phyloP scores from a whole-genome alignment of 2,329 filamentous ascomycete genomes.

The Colletotrichum gloeosporioides region DNA sequence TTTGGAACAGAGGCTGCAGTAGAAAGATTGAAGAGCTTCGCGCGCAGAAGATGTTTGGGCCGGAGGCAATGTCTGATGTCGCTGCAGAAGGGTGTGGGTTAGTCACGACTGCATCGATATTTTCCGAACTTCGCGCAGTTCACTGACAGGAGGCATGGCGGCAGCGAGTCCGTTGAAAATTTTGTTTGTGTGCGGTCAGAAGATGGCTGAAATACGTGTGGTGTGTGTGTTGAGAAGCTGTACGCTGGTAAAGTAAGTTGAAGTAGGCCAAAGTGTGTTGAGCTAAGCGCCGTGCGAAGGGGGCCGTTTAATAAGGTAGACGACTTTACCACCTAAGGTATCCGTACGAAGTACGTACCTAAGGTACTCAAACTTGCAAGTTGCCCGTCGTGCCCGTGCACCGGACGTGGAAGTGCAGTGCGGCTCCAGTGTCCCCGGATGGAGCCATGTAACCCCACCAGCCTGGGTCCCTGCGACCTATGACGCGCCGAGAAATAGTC shows the following conservation, averaged over 20 bases:
- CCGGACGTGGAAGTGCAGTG: neutral
- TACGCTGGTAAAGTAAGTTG: neutral
- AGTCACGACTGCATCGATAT: neutral
- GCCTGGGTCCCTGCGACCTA: neutral
- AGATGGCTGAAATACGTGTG: neutral
- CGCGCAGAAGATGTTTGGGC: constrained; percentile 70
- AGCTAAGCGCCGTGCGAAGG: neutral
- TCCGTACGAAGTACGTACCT: no score
- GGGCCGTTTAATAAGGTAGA: neutral
- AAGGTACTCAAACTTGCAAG: no score
- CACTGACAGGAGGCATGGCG: constrained; percentile 42
- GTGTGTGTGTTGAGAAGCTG: neutral
- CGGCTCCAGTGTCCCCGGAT: neutral
- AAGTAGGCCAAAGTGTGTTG: neutral
- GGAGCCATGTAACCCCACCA: neutral
- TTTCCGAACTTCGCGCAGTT: neutral
- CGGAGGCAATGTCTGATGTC: constrained; percentile 62
- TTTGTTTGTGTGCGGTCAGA: neutral
- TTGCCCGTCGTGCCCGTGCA: no score
- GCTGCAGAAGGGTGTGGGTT: constrained; percentile 35
- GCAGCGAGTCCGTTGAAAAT: neutral
- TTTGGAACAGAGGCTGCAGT: constrained; percentile 88
- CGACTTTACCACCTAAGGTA: neutral
- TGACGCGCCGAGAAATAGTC: constrained; percentile 6
- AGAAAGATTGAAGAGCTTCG: constrained; percentile 80